phyloP scores from a whole-genome alignment of 73 alveolate genomes.

The Symbiodinium natans region DNA sequence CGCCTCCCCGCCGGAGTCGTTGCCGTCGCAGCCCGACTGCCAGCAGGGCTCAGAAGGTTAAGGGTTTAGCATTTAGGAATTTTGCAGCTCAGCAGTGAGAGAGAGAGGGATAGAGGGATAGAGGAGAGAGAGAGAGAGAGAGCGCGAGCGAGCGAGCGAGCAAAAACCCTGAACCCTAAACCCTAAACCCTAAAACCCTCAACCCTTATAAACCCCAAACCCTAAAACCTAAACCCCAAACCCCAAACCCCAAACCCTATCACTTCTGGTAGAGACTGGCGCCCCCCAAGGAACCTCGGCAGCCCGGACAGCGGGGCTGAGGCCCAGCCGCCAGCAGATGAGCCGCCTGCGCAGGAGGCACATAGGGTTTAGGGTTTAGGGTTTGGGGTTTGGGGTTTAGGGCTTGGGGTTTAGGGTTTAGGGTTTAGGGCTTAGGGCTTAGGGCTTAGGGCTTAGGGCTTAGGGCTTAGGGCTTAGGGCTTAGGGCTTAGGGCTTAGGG shows the following conservation, averaged over 20 bases:
- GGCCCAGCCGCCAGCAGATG: background rate
- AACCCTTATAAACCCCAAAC: background rate
- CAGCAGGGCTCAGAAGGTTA: no score
- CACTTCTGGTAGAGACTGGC: no score
- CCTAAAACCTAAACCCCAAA: background rate
- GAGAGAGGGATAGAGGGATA: no score
- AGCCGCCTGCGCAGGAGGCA: background rate
- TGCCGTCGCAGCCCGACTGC: background rate
- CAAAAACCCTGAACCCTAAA: no score
- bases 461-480: no score
- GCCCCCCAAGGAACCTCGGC: background rate
- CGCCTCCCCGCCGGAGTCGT: background rate
- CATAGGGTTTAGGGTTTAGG: background rate
- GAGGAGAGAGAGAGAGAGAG: no score
- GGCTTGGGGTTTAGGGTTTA: background rate
- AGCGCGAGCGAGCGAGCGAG: no score
- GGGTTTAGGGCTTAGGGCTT: background rate
- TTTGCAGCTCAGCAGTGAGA: no score
- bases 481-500: no score
- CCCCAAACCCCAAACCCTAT: no score
- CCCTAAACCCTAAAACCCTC: background rate
- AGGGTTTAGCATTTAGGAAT: background rate
- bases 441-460: no score
- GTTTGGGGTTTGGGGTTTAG: background rate
- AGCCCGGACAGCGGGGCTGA: constrained; percentile 7